These are phyloP conservation scores for Trichosporon sp. DNA, from an alignment of 1,284 basidiomycete genomes.

Conservation along the genomic window DNA sequence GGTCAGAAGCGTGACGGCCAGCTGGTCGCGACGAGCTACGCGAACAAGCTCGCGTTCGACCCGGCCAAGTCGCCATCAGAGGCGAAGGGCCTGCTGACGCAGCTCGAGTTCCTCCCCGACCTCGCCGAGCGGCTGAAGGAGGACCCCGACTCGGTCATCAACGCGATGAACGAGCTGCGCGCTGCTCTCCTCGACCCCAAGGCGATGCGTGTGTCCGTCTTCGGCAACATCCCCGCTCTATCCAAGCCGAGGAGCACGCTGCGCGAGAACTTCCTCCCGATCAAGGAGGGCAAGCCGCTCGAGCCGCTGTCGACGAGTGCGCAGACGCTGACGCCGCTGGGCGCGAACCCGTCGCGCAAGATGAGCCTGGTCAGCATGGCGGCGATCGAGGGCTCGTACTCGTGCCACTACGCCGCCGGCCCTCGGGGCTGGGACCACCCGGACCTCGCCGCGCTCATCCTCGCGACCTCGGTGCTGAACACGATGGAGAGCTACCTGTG, in stretches of 20 bases:
- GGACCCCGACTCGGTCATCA: slow-evolving; percentile 65
- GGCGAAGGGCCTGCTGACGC: slow-evolving; percentile 64
- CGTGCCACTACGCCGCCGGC: slow-evolving; percentile 71
- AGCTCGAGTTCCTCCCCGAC: slow-evolving; percentile 73
- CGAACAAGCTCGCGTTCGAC: slow-evolving; percentile 63
- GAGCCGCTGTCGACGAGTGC: slow-evolving; percentile 63
- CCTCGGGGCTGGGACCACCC: slow-evolving; percentile 71
- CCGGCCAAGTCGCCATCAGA: slow-evolving; percentile 66
- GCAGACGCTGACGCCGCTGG: slow-evolving; percentile 69
- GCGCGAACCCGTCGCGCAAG: slow-evolving; percentile 66
- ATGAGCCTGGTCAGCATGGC: slow-evolving; percentile 81
- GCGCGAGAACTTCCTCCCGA: slow-evolving; percentile 62
- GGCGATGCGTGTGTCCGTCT: slow-evolving; percentile 77
- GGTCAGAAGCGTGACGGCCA: slow-evolving; percentile 86
- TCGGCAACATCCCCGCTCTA: slow-evolving; percentile 72
- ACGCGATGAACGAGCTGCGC: slow-evolving; percentile 68
- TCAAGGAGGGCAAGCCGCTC: slow-evolving; percentile 56
- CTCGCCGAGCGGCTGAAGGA: slow-evolving; percentile 68
- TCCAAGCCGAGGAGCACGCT: slow-evolving; percentile 65
- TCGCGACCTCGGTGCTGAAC: slow-evolving; percentile 84
- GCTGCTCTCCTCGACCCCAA: slow-evolving; percentile 64
- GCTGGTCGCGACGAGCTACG: slow-evolving; percentile 70
- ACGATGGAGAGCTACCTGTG: slow-evolving; percentile 93
- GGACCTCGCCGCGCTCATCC: slow-evolving; percentile 74
- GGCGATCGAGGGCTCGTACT: slow-evolving; percentile 90